Conservation (phyloP, 2,329 filamentous ascomycete species). For the Ophiostoma australiae region DNA sequence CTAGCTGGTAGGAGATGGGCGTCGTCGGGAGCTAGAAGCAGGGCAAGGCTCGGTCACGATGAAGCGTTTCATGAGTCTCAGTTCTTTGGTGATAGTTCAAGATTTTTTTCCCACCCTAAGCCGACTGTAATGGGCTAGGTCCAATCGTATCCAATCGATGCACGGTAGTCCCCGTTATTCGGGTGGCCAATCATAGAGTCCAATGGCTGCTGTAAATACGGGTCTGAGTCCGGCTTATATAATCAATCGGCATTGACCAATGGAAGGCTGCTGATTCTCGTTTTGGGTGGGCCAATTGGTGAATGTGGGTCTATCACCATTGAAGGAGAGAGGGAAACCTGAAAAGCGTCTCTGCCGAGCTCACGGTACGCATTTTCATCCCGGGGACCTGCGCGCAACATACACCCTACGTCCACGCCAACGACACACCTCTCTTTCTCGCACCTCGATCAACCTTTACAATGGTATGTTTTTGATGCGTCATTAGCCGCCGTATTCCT, state of each 20-base stretch:
- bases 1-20: background rate
- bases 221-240: background rate
- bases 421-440: background rate
- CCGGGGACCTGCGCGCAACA: conserved; percentile 2
- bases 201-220: background rate
- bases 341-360: conserved; percentile 19
- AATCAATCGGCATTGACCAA: conserved; percentile 6
- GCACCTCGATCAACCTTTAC: conserved; percentile 26
- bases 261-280: conserved; percentile 25
- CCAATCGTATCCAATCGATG: background rate
- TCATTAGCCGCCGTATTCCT: background rate
- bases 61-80: background rate
- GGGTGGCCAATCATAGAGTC: conserved; percentile 3
- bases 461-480: conserved; percentile 46
- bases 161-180: conserved; percentile 11
- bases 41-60: background rate
- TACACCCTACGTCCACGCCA: conserved; percentile 8
- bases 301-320: conserved; percentile 11
- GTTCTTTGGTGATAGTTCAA: conserved; percentile 11
- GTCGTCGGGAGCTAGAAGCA: background rate
- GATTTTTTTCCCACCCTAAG: conserved; percentile 17
- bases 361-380: background rate
- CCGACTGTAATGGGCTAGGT: background rate
- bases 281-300: conserved; percentile 17
- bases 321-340: conserved; percentile 8